Evolutionary conservation across 1,284 basidiomycete genomes (phyloP), one percentile per base, ranked within the genome.

Genomic region (Puccinia polysora): DNA sequence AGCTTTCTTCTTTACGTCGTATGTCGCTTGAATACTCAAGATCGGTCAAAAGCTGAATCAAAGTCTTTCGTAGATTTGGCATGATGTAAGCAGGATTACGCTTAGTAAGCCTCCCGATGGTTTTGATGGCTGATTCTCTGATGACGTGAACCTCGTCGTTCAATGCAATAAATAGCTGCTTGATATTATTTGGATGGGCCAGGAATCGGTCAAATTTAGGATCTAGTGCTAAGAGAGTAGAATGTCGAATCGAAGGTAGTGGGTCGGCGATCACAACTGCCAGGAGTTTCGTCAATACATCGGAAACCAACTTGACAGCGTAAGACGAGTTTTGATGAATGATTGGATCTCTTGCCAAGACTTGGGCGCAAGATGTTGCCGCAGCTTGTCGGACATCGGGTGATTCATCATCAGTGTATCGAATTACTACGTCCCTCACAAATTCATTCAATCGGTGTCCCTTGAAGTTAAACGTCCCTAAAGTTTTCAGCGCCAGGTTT

Each of bases 21-120:
- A 88, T 90, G 86, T 89, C 74, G 50, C 89, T 94, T 2, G 95
- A 92, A 79, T 97, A 98, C 81, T 98, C 95, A 58, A 99, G 83
- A 81, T 98, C 96, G 0, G 96, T 98, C 67, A 99, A 84, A 7
- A 99, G 85, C 79, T 98, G 95, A 74, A 98, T 97, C 70, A 99
- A 83, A 1, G 94, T 89, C 81, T 98, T 98, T 65, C 96, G 86
- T 45, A 99, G 82, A 5, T 92, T 95, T 2, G 96, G 95, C 90
- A 99, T 97, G 38, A 98, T 94, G 81, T 97, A 97, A 43, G 96
- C 96, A 0, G 96, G 96, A 78, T 98, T 99, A 81, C 97, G 90
- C 77, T 88, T 87, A 1, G 95, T 91, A 30, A 99, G 85, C 32
- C 96, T 88, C 2, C 96, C 96, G 75, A 99, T 97, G 75, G 98